These are phyloP conservation scores for Microascus cirrosus DNA, from an alignment of 2,329 filamentous ascomycete genomes.

Conservation along the genomic window DNA sequence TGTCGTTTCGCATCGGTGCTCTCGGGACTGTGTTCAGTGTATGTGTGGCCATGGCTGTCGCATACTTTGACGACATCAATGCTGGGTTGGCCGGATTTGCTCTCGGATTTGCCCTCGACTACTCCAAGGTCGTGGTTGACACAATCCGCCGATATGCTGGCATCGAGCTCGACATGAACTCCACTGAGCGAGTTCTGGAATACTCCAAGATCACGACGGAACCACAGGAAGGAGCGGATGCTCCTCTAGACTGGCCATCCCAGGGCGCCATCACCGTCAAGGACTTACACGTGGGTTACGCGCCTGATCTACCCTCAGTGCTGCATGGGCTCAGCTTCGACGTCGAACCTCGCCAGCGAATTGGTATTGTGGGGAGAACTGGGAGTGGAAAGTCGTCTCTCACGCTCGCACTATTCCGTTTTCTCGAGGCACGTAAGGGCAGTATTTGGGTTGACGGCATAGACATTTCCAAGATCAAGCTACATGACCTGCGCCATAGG, in stretches of 20 bases:
- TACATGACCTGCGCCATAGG: conserved; percentile 43
- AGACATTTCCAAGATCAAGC: conserved; percentile 46
- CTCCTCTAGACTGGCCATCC: conserved; percentile 64
- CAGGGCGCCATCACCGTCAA: conserved; percentile 63
- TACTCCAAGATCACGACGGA: conserved; percentile 61
- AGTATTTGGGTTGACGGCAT: conserved; percentile 46
- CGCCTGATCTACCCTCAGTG: conserved; percentile 57
- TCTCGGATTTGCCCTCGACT: conserved; percentile 60
- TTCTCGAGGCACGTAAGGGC: conserved; percentile 46
- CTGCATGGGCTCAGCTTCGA: conserved; percentile 60
- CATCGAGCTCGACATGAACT: conserved; percentile 69
- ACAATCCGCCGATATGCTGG: conserved; percentile 57
- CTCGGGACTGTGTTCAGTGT: conserved; percentile 59
- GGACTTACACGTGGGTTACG: conserved; percentile 64
- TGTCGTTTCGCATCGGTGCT: conserved; percentile 61
- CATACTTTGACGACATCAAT: conserved; percentile 27
- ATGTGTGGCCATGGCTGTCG: conserved; percentile 52
- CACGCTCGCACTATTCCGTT: conserved; percentile 47
- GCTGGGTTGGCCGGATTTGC: conserved; percentile 66
- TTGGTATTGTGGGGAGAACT: conserved; percentile 53
- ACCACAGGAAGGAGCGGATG: conserved; percentile 46
- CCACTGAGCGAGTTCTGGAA: conserved; percentile 64
- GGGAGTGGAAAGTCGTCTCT: conserved; percentile 53
- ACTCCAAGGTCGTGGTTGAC: conserved; percentile 54
- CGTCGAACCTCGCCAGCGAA: conserved; percentile 46